Evolutionary conservation across 768 basidiomycete species (phyloP), one percentile per base, ranked within the genome.

Genomic region (Amanita pseudoporphyria): DNA sequence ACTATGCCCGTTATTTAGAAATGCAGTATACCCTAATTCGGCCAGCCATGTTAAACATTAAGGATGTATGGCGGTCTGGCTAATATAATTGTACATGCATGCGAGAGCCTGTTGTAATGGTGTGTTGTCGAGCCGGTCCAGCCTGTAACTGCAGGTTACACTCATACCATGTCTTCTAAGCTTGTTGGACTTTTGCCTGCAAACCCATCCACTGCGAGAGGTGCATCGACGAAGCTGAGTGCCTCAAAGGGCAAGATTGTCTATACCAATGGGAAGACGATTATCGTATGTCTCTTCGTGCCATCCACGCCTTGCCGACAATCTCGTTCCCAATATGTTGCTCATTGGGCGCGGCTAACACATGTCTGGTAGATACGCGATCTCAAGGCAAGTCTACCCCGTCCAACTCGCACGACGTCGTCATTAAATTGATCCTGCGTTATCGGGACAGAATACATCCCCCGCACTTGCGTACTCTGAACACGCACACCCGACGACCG

Each of bases 401-500:
- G 9, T 5, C 31, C 28, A 37, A 37, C 18, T 31, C 32, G 30
- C 35, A 35, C 21, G 6, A 40, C 37, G 39, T 41, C 22, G 28
- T 12, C 33, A 19, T 21, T 6, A 31, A 10, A n/a, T 26, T 38
- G 24, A 31, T 24, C 37, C 42, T 51, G 33, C 39, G 30, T 24
- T 6, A 24, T 32, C 9, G 12, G 5, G 24, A 32, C 56, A 92
- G 93, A 81, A 87, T 61, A 78, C 84, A 10, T 68, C 71, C 3
- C 65, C 77, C 5, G 76, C 82, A 10, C 71, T 71, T 10, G 72
- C 81, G 19, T 92, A 94, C 61, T 72, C 79, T 38, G 87, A 86
- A 24, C 93, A 96, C 65, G 77, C 82, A 3, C 82, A 91, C 56
- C 82, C 83, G 48, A 76, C 90, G 6, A 93, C 89, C 1, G 88